Evolutionary conservation across 176 grass and related monocot species (phyloP).

Genomic region (Carex littledalei): DNA sequence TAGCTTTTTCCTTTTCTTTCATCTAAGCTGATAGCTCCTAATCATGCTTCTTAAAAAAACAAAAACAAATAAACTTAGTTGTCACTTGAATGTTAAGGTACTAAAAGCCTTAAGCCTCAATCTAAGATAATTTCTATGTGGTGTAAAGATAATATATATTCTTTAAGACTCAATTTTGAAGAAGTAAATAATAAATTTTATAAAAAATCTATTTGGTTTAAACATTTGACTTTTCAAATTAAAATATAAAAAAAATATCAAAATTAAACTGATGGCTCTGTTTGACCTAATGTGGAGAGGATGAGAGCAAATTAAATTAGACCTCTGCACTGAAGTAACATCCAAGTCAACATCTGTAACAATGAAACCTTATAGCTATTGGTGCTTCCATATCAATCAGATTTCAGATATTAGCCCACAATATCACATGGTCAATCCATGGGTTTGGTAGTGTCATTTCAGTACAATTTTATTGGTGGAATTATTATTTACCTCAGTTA

Average conservation of each 20-base stretch:
- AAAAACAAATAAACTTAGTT: not conserved
- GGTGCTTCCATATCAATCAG: not conserved
- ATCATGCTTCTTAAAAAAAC: too few relatives aligned
- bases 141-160: not conserved
- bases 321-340: constrained; percentile 4
- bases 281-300: constrained; percentile 9
- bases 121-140: not conserved
- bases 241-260: not conserved
- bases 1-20: too few relatives aligned
- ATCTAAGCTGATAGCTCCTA: too few relatives aligned
- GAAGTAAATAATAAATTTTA: not conserved
- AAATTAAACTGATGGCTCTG: not conserved
- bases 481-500: not conserved
- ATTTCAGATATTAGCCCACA: not conserved
- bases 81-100: not conserved
- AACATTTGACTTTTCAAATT: not conserved
- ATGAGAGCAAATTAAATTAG: not conserved
- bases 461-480: not conserved
- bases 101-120: not conserved
- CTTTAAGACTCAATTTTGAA: not conserved
- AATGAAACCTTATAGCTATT: not conserved
- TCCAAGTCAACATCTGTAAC: constrained; percentile 14
- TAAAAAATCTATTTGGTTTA: not conserved
- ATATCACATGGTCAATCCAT: not conserved
- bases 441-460: not conserved